Evolutionary conservation across 495 filamentous ascomycete species (phyloP).

Genomic region (Lasiosphaeria hispida): DNA sequence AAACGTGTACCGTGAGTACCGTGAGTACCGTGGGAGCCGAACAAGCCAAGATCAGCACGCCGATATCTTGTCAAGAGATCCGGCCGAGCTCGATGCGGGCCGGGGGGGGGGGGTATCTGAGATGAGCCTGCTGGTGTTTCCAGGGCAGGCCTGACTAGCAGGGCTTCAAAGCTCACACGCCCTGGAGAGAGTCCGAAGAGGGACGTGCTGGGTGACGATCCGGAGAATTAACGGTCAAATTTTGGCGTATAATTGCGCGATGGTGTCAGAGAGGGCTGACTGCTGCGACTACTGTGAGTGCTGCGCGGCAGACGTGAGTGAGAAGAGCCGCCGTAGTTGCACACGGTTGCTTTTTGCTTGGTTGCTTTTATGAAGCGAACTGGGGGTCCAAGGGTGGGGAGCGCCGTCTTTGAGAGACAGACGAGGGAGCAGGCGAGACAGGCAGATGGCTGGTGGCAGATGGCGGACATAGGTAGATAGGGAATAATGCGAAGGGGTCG

Average conservation of each 20-base stretch:
- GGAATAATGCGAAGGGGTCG: neutral
- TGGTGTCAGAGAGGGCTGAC: slow-evolving; percentile 9
- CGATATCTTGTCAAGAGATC: slow-evolving; percentile 24
- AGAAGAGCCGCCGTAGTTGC: neutral
- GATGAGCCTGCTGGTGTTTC: slow-evolving; percentile 8
- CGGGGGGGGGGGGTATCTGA: slow-evolving; percentile 15
- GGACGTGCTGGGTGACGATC: slow-evolving; percentile 26
- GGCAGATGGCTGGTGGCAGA: neutral
- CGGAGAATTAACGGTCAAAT: slow-evolving; percentile 37
- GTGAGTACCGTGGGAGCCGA: neutral
- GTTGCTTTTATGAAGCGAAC: too few species aligned
- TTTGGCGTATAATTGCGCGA: slow-evolving; percentile 30
- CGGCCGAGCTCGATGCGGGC: slow-evolving; percentile 17
- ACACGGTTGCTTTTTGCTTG: slow-evolving; percentile 1
- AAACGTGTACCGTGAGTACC: too few species aligned
- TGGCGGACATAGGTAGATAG: too few species aligned
- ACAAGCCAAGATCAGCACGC: slow-evolving; percentile 22
- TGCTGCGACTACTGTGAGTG: too few species aligned
- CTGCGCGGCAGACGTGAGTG: neutral
- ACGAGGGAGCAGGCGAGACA: neutral
- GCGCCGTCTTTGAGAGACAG: neutral
- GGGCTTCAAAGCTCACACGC: neutral
- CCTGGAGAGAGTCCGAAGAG: slow-evolving; percentile 18
- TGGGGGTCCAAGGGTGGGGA: neutral
- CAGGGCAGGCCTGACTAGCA: slow-evolving; percentile 6